Base-by-base conservation (phyloP, 169 alveolate species). In the Plasmodium adleri region DNA sequence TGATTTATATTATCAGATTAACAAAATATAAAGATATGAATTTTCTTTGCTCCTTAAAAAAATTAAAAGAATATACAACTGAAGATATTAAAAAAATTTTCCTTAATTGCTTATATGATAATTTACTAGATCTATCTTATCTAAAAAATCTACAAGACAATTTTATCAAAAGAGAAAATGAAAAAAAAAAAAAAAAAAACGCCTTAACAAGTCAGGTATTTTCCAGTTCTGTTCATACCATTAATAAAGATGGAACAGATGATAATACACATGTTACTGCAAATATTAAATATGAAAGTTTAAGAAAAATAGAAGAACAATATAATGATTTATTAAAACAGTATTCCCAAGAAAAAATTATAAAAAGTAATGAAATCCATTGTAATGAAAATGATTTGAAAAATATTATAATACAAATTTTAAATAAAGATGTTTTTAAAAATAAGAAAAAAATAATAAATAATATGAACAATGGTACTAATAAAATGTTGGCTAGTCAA, bases 1-100 rank as follows among this genome's bases (percentile, higher is more conserved):
- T 80, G 90, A 80, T 80, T 13, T 80, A 80, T 28, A 50, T 80
- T 32, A 80, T 80, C 45, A 67, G 90, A 20, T 49, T 80, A 47
- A 68, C 64, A 7, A 80, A 32, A 68, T 68, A 80, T 17, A 80
- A 80, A 63, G 74, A 80, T 12, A 59, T 49, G 32, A 80, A 80
- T 45, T 68, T 67, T 72, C 20, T 68, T 17, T 80, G 90, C 54
- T 80, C 90, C 9, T 80, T 80, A 72, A 80, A 49, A 50, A 71
- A 63, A 12, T 28, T 80, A 72, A 80, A 68, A 63, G 52, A 10
- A 52, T 80, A 80, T 72, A 45, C 58, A 4, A 20, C 3, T 13
- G 78, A 28, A 43, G 45, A 68, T 3, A 60, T 80, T 3, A 80
- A 80, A 58, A 20, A 68, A 22, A 80, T 80, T 1, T 80, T 80